phyloP scores from a whole-genome alignment of 805 yeast genomes.

The Candida odintsovae region DNA sequence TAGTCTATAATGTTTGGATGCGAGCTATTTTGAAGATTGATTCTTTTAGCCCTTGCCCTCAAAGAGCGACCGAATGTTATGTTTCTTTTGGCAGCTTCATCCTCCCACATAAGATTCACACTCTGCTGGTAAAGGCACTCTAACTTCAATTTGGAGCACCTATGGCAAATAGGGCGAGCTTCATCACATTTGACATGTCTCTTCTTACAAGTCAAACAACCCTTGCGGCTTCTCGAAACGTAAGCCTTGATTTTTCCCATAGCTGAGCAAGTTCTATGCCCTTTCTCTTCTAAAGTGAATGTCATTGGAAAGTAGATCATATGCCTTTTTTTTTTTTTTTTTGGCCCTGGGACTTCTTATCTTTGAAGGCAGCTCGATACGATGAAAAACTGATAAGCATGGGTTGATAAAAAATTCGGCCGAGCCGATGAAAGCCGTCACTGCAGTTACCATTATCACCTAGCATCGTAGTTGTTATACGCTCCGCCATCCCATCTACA shows the following conservation, averaged over 20 bases:
- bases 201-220: conserved; percentile 45
- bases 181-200: conserved; percentile 45
- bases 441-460: too few species aligned
- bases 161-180: conserved; percentile 27
- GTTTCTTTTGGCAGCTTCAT: conserved; percentile 30
- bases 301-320: too few species aligned
- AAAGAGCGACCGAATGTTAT: conserved; percentile 33
- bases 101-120: conserved; percentile 28
- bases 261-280: too few species aligned
- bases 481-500: too few species aligned
- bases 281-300: too few species aligned
- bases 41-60: conserved; percentile 15
- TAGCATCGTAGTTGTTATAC: too few species aligned
- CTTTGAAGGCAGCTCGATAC: too few species aligned
- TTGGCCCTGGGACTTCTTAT: too few species aligned
- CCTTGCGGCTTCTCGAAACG: conserved; percentile 31
- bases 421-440: too few species aligned
- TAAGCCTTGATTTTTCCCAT: conserved; percentile 24
- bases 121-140: conserved; percentile 15
- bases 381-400: too few species aligned
- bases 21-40: neutral
- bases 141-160: conserved; percentile 24
- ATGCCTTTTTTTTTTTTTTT: too few species aligned
- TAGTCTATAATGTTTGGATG: neutral
- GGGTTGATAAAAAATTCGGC: too few species aligned